Evolutionary conservation across 163 green algal species (phyloP).

Genomic region (Chlorella variabilis): DNA sequence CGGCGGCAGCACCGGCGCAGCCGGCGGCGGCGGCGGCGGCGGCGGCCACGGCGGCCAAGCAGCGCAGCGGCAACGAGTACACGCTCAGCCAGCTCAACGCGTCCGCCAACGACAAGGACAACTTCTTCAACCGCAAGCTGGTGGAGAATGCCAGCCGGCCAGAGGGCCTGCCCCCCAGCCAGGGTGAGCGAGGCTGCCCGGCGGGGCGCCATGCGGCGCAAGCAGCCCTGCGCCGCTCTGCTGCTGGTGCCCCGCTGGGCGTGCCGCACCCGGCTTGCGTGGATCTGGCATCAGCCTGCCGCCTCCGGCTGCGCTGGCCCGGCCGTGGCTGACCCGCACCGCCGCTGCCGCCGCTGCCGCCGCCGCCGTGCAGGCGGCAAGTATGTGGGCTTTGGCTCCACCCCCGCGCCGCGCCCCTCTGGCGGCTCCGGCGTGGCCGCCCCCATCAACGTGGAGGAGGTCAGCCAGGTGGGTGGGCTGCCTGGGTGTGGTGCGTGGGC

Average conservation of each 20-base stretch:
- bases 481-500: too few relatives aligned
- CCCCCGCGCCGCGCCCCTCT: constrained; percentile 46
- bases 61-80: constrained; percentile 70
- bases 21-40: not conserved
- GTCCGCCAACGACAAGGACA: constrained; percentile 89
- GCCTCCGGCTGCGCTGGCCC: too few relatives aligned
- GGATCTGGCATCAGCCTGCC: too few relatives aligned
- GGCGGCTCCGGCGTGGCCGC: not conserved
- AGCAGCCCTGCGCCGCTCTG: too few relatives aligned
- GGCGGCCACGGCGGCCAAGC: not conserved
- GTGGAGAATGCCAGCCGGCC: constrained; percentile 85
- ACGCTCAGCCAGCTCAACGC: constrained; percentile 70
- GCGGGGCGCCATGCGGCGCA: too few relatives aligned
- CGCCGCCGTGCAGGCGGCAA: constrained; percentile 85
- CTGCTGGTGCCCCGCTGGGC: not conserved
- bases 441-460: constrained; percentile 67
- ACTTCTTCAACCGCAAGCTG: constrained; percentile 90
- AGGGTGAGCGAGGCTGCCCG: constrained; percentile 66
- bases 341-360: too few relatives aligned
- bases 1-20: constrained; percentile 42
- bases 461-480: constrained; percentile 62
- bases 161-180: constrained; percentile 85
- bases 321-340: too few relatives aligned
- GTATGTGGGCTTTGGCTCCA: constrained; percentile 97
- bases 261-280: too few relatives aligned